Evolutionary conservation across 2,329 filamentous ascomycete species (phyloP).

Genomic region (Monosporascus sp.): DNA sequence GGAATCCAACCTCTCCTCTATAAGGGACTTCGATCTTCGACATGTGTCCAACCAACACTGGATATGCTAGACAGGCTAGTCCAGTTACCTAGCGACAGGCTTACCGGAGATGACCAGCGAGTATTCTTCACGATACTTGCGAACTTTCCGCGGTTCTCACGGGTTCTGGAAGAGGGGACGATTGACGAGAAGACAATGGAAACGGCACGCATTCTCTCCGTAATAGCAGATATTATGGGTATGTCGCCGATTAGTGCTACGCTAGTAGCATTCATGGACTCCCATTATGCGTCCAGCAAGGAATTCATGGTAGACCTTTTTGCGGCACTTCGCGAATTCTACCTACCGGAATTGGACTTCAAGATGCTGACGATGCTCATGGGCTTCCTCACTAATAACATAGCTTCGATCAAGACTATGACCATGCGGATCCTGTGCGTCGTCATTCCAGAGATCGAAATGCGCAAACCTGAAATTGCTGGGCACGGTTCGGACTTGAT

Average conservation of each 20-base stretch:
- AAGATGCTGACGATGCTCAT: conserved; percentile 84
- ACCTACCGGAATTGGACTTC: conserved; percentile 78
- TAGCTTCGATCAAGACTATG: conserved; percentile 86
- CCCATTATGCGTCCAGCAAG: conserved; percentile 59
- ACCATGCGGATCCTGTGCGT: conserved; percentile 86
- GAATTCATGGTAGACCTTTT: conserved; percentile 76
- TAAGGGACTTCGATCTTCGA: conserved; percentile 84
- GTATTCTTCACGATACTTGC: conserved; percentile 83
- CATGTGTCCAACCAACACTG: conserved; percentile 74
- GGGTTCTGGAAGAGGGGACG: conserved; percentile 64
- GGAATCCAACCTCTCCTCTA: conserved; percentile 82
- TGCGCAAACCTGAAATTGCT: conserved; percentile 85
- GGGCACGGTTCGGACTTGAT: conserved; percentile 92
- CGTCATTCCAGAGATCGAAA: conserved; percentile 84
- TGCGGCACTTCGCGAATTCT: conserved; percentile 67
- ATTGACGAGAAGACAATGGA: conserved; percentile 52
- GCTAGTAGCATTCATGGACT: conserved; percentile 64
- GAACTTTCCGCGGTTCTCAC: conserved; percentile 83
- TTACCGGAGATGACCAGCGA: conserved; percentile 78
- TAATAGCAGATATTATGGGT: conserved; percentile 68
- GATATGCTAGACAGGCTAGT: conserved; percentile 74
- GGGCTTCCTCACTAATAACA: conserved; percentile 82
- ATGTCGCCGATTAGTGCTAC: conserved; percentile 62
- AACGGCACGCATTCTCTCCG: conserved; percentile 64
- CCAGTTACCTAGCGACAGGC: conserved; percentile 68